These are phyloP conservation scores for Fistulina hepatica DNA, from an alignment of 1,284 basidiomycete species.

Conservation along the genomic window DNA sequence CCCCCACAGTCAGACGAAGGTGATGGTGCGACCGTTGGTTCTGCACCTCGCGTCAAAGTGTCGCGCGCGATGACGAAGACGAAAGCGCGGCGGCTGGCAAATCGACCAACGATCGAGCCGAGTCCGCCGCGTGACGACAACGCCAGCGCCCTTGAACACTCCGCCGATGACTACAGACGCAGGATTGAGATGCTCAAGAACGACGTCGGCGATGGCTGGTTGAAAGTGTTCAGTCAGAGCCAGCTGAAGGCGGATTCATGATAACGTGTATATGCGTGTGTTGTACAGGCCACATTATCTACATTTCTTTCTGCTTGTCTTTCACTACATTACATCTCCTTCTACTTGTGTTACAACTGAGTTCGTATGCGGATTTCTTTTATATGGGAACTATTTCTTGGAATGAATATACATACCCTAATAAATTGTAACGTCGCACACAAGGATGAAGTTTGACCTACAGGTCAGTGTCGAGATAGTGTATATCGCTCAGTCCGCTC, in stretches of 20 bases:
- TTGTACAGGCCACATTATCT: not conserved
- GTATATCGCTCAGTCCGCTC: conserved; percentile 22
- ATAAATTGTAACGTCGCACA: no score
- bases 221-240: conserved; percentile 70
- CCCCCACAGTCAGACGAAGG: conserved; percentile 1
- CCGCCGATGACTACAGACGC: conserved; percentile 56
- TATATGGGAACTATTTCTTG: no score
- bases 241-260: conserved; percentile 20
- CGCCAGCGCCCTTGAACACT: conserved; percentile 21
- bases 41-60: not conserved
- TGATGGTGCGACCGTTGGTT: not conserved
- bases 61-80: conserved; percentile 4
- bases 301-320: conserved; percentile 3
- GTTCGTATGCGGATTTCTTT: no score
- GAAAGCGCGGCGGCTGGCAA: conserved; percentile 37
- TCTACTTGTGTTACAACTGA: no score
- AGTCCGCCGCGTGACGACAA: conserved; percentile 20
- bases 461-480: conserved; percentile 11
- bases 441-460: no score
- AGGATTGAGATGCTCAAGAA: conserved; percentile 71
- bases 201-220: conserved; percentile 82
- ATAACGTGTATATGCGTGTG: not conserved
- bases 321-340: not conserved
- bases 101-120: conserved; percentile 53
- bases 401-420: no score